Percentiles rank a stretch among this genome's conserved stretches.
phyloP scores from a whole-genome alignment of 2,329 filamentous ascomycete species.

The Onygenales sp. region DNA sequence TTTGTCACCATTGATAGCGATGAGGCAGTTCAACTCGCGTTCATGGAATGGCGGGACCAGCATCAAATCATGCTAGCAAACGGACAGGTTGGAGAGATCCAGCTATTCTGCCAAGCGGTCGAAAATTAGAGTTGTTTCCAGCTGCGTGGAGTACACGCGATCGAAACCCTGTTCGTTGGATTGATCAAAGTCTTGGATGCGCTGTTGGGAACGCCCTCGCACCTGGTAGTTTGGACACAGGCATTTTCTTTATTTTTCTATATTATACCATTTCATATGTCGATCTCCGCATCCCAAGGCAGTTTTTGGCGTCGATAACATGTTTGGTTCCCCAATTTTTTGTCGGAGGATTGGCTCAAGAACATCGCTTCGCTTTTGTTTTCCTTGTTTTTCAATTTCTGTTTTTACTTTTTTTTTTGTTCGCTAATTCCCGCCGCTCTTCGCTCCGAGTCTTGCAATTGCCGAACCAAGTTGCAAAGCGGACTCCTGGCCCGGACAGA shows the following conservation, averaged over 20 bases:
- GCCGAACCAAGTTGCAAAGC: too few relatives aligned
- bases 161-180: background rate
- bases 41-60: conserved; percentile 85
- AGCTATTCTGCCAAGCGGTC: conserved; percentile 65
- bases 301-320: conserved; percentile 16
- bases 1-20: conserved; percentile 90
- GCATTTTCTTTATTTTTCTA: conserved; percentile 1
- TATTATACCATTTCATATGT: conserved; percentile 8
- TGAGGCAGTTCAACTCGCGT: conserved; percentile 92
- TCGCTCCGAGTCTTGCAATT: too few relatives aligned
- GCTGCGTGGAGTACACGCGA: background rate
- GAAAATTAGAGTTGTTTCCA: conserved; percentile 1
- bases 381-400: conserved; percentile 6
- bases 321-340: conserved; percentile 13
- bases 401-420: background rate
- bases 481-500: too few relatives aligned
- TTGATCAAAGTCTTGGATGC: background rate
- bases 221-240: background rate
- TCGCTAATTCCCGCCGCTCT: too few relatives aligned
- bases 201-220: background rate
- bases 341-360: conserved; percentile 20
- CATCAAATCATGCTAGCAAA: conserved; percentile 50
- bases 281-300: conserved; percentile 9
- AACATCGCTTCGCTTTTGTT: conserved; percentile 8
- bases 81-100: conserved; percentile 77